Evolutionary conservation across 805 yeast genomes (phyloP).

Genomic region (Hanseniaspora vineae): DNA sequence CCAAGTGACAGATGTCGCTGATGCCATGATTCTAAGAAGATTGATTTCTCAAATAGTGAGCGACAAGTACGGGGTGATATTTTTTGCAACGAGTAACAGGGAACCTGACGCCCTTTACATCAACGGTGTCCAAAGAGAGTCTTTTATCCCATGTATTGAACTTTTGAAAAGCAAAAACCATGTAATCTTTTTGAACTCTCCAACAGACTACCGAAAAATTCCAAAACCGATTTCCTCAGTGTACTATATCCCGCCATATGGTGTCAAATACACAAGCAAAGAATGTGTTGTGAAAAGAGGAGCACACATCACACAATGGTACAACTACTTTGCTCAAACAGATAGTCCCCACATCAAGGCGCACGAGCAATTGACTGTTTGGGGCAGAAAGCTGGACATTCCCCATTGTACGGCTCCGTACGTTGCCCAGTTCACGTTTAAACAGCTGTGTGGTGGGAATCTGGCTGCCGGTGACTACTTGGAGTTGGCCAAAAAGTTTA

Average conservation of each 20-base stretch:
- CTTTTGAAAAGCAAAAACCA: slow-evolving; percentile 58
- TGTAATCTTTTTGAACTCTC: slow-evolving; percentile 74
- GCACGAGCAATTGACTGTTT: slow-evolving; percentile 36
- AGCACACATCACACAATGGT: slow-evolving; percentile 68
- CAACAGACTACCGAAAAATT: slow-evolving; percentile 85
- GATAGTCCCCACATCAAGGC: slow-evolving; percentile 23
- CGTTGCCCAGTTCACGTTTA: slow-evolving; percentile 84
- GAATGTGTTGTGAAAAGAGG: slow-evolving; percentile 38
- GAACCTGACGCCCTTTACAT: slow-evolving; percentile 88
- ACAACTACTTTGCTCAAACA: slow-evolving; percentile 56
- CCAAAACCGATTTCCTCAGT: slow-evolving; percentile 74
- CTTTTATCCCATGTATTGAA: slow-evolving; percentile 86
- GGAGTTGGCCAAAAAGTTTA: slow-evolving; percentile 62
- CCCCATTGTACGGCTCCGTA: slow-evolving; percentile 65
- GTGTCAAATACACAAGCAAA: slow-evolving; percentile 38
- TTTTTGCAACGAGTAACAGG: slow-evolving; percentile 90
- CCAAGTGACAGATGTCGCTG: slow-evolving; percentile 97
- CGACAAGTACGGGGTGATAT: slow-evolving; percentile 66
- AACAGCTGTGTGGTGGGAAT: slow-evolving; percentile 75
- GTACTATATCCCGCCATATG: slow-evolving; percentile 61
- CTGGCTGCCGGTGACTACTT: slow-evolving; percentile 92
- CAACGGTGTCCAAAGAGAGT: slow-evolving; percentile 86
- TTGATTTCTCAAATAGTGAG: slow-evolving; percentile 53
- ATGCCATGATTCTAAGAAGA: slow-evolving; percentile 88
- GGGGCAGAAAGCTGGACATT: slow-evolving; percentile 78